Percentiles rank a stretch among this genome's conserved stretches.
These are phyloP conservation scores for Globisporangium rhizosaccharum DNA, from an alignment of 352 stramenopile genomes.

Conservation along the genomic window DNA sequence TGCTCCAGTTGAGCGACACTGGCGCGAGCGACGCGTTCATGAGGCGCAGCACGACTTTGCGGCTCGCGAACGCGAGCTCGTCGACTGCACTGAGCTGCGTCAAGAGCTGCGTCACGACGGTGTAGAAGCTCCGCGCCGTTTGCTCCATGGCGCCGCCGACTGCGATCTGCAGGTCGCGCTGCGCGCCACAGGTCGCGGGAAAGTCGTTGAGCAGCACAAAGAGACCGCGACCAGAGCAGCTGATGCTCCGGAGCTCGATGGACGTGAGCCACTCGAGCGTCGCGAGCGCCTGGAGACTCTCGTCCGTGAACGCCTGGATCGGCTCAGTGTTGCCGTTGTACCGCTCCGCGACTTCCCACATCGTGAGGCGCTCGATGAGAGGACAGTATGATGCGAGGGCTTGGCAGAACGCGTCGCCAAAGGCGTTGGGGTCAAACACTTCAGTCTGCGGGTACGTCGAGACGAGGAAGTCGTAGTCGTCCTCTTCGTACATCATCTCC, in stretches of 20 bases:
- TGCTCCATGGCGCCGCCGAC: slow-evolving; percentile 14
- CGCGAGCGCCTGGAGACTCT: slow-evolving; percentile 21
- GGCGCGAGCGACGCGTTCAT: slow-evolving; percentile 17
- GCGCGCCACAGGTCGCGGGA: slow-evolving; percentile 15
- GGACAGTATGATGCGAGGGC: slow-evolving; percentile 18
- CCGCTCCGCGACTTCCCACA: slow-evolving; percentile 27
- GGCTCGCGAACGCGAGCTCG: slow-evolving; percentile 17
- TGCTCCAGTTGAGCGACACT: slow-evolving; percentile 29
- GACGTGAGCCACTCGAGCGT: slow-evolving; percentile 21
- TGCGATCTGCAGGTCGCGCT: slow-evolving; percentile 22
- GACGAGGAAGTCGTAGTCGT: slow-evolving; percentile 18
- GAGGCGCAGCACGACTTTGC: slow-evolving; percentile 33
- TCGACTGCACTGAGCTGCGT: slow-evolving; percentile 13
- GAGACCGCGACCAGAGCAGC: slow-evolving; percentile 28
- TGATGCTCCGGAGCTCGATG: slow-evolving; percentile 25
- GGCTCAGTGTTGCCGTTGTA: slow-evolving; percentile 20
- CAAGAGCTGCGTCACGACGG: slow-evolving; percentile 23
- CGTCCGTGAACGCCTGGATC: slow-evolving; percentile 30
- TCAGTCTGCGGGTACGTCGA: slow-evolving; percentile 23
- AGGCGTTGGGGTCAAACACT: slow-evolving; percentile 34
- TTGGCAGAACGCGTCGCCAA: slow-evolving; percentile 27
- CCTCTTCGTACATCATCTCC: slow-evolving; percentile 18
- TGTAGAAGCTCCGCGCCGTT: slow-evolving; percentile 27
- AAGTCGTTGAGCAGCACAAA: slow-evolving; percentile 30
- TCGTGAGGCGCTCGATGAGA: slow-evolving; percentile 29